Conservation (phyloP, 345 rosid genomes). For the Citrus trifoliata region DNA sequence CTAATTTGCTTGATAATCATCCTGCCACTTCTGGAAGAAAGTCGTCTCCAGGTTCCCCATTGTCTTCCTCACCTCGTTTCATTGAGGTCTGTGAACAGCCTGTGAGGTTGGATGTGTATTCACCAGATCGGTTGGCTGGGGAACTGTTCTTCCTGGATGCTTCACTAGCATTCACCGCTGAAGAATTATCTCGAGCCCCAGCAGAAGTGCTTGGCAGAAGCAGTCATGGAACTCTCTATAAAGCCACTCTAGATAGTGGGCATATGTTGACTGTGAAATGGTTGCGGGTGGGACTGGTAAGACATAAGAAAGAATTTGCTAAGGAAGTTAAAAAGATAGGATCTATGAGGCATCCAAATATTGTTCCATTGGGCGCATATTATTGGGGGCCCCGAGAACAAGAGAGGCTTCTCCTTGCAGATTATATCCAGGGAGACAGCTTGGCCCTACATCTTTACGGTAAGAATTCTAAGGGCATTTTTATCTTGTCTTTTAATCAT, state of each 20-base stretch:
- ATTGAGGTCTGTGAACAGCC: conserved; percentile 57
- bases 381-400: conserved; percentile 98
- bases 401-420: conserved; percentile 87
- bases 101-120: conserved; percentile 73
- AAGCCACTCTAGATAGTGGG: conserved; percentile 81
- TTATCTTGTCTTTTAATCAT: not conserved
- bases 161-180: conserved; percentile 75
- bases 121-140: conserved; percentile 95
- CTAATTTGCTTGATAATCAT: conserved; percentile 55
- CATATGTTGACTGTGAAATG: conserved; percentile 91
- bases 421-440: conserved; percentile 86
- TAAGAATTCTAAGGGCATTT: conserved; percentile 30
- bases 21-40: conserved; percentile 65
- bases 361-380: conserved; percentile 81
- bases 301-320: conserved; percentile 84
- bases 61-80: conserved; percentile 75
- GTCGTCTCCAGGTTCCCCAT: conserved; percentile 76
- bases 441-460: conserved; percentile 91
- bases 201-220: conserved; percentile 99
- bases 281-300: conserved; percentile 92
- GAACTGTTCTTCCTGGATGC: conserved; percentile 78
- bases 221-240: conserved; percentile 91
- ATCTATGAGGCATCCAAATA: conserved; percentile 63
- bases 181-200: conserved; percentile 95
- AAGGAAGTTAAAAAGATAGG: conserved; percentile 86